phyloP scores from a whole-genome alignment of 768 basidiomycete species.

The Boletus patriciae region DNA sequence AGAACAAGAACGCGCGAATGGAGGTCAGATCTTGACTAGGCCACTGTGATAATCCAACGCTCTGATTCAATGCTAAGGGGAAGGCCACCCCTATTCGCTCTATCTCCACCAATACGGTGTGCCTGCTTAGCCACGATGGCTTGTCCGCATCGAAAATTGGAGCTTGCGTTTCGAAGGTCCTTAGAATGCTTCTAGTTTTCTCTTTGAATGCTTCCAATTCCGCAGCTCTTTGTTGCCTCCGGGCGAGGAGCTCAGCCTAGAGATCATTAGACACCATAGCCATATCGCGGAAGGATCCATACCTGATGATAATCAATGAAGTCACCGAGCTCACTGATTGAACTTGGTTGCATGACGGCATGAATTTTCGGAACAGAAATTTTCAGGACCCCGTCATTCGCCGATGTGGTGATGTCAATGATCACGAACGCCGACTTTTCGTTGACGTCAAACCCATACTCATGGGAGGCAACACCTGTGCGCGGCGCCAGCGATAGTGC shows the following conservation, averaged over 20 bases:
- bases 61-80: conserved; percentile 67
- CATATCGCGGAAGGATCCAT: conserved; percentile 5
- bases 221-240: conserved; percentile 70
- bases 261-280: conserved; percentile 16
- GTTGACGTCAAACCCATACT: conserved; percentile 52
- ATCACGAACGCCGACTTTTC: conserved; percentile 82
- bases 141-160: conserved; percentile 26
- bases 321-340: conserved; percentile 87
- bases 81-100: conserved; percentile 86
- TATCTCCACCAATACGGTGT: conserved; percentile 54
- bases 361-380: conserved; percentile 74
- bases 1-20: conserved; percentile 82
- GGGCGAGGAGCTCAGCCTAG: conserved; percentile 71
- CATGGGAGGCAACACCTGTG: conserved; percentile 34
- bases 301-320: conserved; percentile 86
- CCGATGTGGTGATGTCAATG: conserved; percentile 63
- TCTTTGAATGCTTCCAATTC: conserved; percentile 85
- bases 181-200: conserved; percentile 71
- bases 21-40: conserved; percentile 42
- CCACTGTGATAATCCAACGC: conserved; percentile 48
- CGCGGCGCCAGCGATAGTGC: conserved; percentile 81
- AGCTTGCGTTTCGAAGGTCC: conserved; percentile 68
- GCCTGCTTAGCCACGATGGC: conserved; percentile 55
- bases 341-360: conserved; percentile 92
- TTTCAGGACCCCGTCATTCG: conserved; percentile 41